Evolutionary conservation across 2,329 filamentous ascomycete species (phyloP), one percentile per base, ranked within the genome.

Genomic region (Fusarium neocosmosporiellum): DNA sequence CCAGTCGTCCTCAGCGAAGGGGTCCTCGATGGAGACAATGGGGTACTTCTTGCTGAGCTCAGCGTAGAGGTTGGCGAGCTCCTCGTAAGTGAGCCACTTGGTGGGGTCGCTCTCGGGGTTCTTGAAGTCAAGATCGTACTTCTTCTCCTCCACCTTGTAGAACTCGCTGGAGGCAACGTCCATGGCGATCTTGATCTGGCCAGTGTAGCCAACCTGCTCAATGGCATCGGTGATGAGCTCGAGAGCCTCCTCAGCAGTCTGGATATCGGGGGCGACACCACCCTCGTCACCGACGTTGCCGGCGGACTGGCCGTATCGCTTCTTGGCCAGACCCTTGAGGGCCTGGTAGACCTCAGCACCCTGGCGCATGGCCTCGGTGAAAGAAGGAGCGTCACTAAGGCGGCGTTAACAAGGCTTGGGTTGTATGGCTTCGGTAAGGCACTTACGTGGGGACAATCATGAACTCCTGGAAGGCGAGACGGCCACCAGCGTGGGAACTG

Each of bases 91-190:
- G 89, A 99, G 89, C 96, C 96, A 98, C 91, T 99, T 98, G 89
- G 86, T 90, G 82, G 92, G 90, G 88, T 99, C 96, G 84, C 93
- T 96, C 75, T 98, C 93, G 81, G 96, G 96, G 92, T 99, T 99
- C 94, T 99, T 98, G 94, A 98, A 99, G 92, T 98, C 96, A 76
- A 99, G 90, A 83, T 99, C 96, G 91, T 99, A 99, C 90, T 98
- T 98, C 93, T 98, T 98, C 84, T 88, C 96, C 60, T 96, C 94
- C 80, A 88, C 86, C 89, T 98, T 98, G 93, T 99, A 99, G 91
- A 99, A 99, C 86, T 99, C 96, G 89, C 94, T 97, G 76, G 96
- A 98, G 76, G 96, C 96, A 83, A 98, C 96, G 82, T 99, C 96
- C 95, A 99, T 97, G 83, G 96, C 96, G 80, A 99, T 99, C 86